These are phyloP conservation scores for Clitopilus passeckerianus DNA, from an alignment of 768 basidiomycete genomes.

Conservation along the genomic window DNA sequence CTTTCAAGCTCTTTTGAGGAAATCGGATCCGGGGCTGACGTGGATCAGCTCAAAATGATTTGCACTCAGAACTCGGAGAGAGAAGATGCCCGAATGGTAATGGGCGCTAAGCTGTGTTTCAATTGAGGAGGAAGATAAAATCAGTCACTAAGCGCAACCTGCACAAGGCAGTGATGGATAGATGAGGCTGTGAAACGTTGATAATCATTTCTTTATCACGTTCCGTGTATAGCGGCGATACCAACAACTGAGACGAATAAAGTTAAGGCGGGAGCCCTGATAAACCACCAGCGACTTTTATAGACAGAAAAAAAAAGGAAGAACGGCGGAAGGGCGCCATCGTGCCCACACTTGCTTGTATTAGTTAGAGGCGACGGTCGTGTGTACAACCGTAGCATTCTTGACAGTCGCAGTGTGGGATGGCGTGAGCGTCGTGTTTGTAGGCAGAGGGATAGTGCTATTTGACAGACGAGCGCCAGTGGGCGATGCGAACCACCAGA, in stretches of 20 bases:
- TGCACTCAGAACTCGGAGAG: background rate
- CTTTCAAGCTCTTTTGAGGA: background rate
- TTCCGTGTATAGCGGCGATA: too few species aligned
- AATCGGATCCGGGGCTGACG: background rate
- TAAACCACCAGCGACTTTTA: too few species aligned
- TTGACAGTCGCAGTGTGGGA: background rate
- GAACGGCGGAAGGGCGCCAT: too few species aligned
- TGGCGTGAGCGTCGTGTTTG: background rate
- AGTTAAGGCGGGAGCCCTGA: too few species aligned
- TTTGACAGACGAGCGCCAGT: background rate
- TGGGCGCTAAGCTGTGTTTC: background rate
- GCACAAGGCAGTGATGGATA: too few species aligned
- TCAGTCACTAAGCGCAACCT: background rate
- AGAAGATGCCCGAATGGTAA: background rate
- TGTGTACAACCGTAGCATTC: background rate
- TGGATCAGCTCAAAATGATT: background rate
- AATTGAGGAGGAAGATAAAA: background rate
- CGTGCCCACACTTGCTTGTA: background rate
- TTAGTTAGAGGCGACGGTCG: background rate
- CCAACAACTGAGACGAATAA: too few species aligned
- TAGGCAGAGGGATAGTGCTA: background rate
- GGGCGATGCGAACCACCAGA: slow-evolving; percentile 40
- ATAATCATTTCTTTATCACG: too few species aligned
- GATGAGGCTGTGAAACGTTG: too few species aligned
- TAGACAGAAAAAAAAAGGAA: too few species aligned